Base-by-base conservation (phyloP, 1,284 basidiomycete species). In the Grifola frondosa region DNA sequence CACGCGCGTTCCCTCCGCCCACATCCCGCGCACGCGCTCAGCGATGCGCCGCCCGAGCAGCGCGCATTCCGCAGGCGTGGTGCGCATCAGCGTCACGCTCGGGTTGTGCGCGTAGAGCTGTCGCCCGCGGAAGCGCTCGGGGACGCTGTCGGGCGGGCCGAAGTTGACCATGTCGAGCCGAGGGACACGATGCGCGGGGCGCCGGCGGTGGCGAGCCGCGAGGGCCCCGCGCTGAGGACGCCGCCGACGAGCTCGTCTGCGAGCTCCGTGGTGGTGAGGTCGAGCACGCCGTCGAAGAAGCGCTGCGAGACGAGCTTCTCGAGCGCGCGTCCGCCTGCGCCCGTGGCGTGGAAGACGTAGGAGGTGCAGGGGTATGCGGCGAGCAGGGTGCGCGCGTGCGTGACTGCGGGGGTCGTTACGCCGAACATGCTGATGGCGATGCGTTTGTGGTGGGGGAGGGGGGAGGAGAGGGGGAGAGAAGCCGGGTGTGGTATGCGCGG, bases 381-480 rank as follows among this genome's bases (percentile, higher is more conserved):
- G 34, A 58, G 56, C 20, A 58, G 44, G 29, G 30, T 30, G 22
- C 56, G 56, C 5, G 54, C 56, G 26, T 42, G 38, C n/a, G 53
- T 53, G 28, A 58, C 56, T 22, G 56, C 56, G 15, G 56, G 53
- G 10, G 53, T 56, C n/a, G 53, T 58, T 31, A 58, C 56, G 13
- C 56, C 56, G 33, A 58, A 56, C 54, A 58, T 56, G 26, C 53
- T 58, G 45, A 58, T 58, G 20, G 52, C 56, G 30, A 58, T 53
- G 39, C 48, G 50, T 20, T 47, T 55, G 6, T 23, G 6, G 17
- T 23, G 5, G 30, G 35, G 12, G 42, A 29, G 3, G 25, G 19
- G 6, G 20, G 5, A n/a, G 24, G n/a, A 15, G 41, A 20, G 6
- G 17, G 22, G 12, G 16, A 6, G n/a, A n/a, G n/a, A 30, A 37